Percentiles rank a stretch among this genome's conserved stretches.
These are phyloP conservation scores for Blastocystis sp. DNA, from an alignment of 352 stramenopile genomes.

Conservation along the genomic window DNA sequence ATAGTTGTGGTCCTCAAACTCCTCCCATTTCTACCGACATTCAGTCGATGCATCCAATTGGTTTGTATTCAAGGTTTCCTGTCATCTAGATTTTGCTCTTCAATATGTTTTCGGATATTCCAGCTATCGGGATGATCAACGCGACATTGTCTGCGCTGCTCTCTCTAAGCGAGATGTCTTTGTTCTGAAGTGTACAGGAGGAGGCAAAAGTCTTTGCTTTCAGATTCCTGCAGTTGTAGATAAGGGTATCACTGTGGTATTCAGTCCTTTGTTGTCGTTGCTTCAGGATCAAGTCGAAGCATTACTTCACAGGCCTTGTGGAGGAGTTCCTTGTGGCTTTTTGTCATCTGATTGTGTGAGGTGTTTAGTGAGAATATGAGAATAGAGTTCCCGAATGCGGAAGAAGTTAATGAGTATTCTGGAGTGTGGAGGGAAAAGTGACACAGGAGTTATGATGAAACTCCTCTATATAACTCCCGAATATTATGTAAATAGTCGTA, in stretches of 20 bases:
- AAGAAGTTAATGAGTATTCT: neutral
- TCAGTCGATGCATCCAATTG: neutral
- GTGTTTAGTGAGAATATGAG: neutral
- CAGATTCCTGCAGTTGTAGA: slow-evolving; percentile 78
- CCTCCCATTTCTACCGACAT: neutral
- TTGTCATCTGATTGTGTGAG: slow-evolving; percentile 65
- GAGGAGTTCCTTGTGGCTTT: slow-evolving; percentile 79
- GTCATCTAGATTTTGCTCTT: slow-evolving; percentile 38
- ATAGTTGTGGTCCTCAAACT: neutral
- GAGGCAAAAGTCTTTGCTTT: slow-evolving; percentile 96
- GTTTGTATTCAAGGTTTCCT: neutral
- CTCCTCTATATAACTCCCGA: slow-evolving; percentile 60
- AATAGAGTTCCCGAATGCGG: neutral
- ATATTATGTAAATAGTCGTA: neutral
- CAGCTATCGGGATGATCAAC: slow-evolving; percentile 85
- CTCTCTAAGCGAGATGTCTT: slow-evolving; percentile 88
- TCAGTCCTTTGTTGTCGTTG: slow-evolving; percentile 92
- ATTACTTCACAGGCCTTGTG: slow-evolving; percentile 21
- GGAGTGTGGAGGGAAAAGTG: neutral
- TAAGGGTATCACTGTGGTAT: slow-evolving; percentile 87
- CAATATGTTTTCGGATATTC: slow-evolving; percentile 84
- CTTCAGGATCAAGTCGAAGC: slow-evolving; percentile 95
- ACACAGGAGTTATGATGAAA: neutral
- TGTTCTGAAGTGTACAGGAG: slow-evolving; percentile 95
- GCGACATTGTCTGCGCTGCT: slow-evolving; percentile 82